A percentile compares a stretch with the other conserved stretches of the same genome.
phyloP scores from a whole-genome alignment of 164 flowering plant genomes.

The Aristolochia californica region DNA sequence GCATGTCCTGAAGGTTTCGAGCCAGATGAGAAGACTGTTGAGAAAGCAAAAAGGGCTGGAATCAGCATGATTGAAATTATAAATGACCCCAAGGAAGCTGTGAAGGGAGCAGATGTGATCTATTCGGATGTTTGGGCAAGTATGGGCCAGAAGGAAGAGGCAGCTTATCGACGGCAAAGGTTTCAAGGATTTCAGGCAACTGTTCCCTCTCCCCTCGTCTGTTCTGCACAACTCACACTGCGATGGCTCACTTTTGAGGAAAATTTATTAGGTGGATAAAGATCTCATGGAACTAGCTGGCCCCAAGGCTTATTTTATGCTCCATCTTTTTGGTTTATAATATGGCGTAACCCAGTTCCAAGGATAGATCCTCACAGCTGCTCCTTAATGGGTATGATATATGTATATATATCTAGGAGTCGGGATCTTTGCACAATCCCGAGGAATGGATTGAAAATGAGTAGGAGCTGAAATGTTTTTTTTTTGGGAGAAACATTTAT shows the following conservation, averaged over 20 bases:
- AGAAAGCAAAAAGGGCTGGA: constrained; percentile 66
- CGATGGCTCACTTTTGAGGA: not conserved
- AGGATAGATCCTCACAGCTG: not conserved
- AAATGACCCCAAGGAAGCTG: constrained; percentile 87
- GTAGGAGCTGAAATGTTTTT: too few relatives aligned
- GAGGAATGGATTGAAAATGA: too few relatives aligned
- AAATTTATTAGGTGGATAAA: constrained; percentile 60
- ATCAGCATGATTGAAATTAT: constrained; percentile 84
- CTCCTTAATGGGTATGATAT: too few relatives aligned
- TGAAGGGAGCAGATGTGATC: constrained; percentile 87
- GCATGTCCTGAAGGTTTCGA: constrained; percentile 94
- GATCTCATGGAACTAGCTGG: constrained; percentile 79
- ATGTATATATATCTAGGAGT: too few relatives aligned
- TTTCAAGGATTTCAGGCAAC: constrained; percentile 92
- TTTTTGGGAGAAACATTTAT: too few relatives aligned
- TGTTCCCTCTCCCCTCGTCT: too few relatives aligned
- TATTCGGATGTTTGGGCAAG: constrained; percentile 99
- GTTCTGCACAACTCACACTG: not conserved
- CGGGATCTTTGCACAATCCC: too few relatives aligned
- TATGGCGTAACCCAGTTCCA: constrained; percentile 48
- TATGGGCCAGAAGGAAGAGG: constrained; percentile 98
- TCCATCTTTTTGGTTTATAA: constrained; percentile 89
- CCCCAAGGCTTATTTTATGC: constrained; percentile 83
- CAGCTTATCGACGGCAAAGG: constrained; percentile 70
- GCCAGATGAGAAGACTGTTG: constrained; percentile 71